Base-by-base conservation (phyloP, 495 filamentous ascomycete species). In the Penicillium flavigenum region DNA sequence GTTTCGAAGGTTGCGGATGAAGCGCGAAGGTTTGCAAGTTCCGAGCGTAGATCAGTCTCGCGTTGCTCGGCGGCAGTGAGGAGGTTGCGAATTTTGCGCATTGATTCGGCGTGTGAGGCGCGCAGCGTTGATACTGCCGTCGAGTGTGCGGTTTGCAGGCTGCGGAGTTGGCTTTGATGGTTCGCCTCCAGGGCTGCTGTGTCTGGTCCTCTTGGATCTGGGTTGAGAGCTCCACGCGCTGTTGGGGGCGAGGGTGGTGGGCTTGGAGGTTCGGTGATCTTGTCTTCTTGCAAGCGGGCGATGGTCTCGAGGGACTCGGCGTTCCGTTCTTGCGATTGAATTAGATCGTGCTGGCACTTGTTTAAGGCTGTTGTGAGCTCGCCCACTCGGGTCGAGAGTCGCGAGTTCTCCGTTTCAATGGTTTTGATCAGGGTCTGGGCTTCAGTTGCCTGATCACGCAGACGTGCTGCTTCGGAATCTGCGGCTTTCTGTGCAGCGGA, bases 211-310 rank as follows among this genome's bases (percentile, higher is more conserved):
- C 36, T 20, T 49, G 38, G n/a, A 34, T 66, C 57, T 50, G 51
- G 14, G 47, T 59, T 29, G 32, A 10, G 24, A 19, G 51, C 31
- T n/a, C 38, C 54, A 24, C 44, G 70, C 8, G 56, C 32, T 34
- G 17, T 48, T 44, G 63, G 68, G 22, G 66, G 69, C 42, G 67
- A 68, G 5, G 58, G 66, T n/a, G 64, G 67, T 44, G 69, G 65
- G 48, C 61, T 69, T 14, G 66, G 64, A 49, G 70, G 71, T 48
- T 71, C 65, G 24, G 41, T 42, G 9, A 63, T 80, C 64, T 88
- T 90, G 68, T 96, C 91, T 56, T 94, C 90, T 66, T 94, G 90
- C 64, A 98, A 81, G 48, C 90, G 83, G 68, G 95, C 92, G 72
- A 93, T 86, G 61, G 89, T 97, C 49, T 84, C 81, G 0, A 86